Conservation (phyloP, 805 yeast genomes). For the Yamadazyma sp. region DNA sequence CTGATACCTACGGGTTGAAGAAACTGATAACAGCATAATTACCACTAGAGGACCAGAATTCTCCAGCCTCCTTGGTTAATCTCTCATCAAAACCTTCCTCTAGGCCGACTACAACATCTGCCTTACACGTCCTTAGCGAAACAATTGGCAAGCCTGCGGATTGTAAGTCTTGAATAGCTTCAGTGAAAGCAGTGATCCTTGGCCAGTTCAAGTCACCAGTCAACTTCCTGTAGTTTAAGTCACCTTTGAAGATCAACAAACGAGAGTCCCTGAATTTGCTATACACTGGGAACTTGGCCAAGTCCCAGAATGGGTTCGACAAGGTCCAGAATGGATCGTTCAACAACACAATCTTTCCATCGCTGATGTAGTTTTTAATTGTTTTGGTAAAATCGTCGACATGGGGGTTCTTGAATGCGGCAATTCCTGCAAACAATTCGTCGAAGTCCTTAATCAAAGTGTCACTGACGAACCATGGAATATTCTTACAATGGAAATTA, state of each 20-base stretch:
- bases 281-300: slow-evolving; percentile 67
- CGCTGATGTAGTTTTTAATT: slow-evolving; percentile 13
- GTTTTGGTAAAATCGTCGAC: slow-evolving; percentile 11
- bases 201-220: slow-evolving; percentile 92
- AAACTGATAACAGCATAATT: slow-evolving; percentile 81
- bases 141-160: slow-evolving; percentile 61
- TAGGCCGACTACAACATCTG: slow-evolving; percentile 91
- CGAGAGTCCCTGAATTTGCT: slow-evolving; percentile 60
- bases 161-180: slow-evolving; percentile 71
- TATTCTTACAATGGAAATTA: slow-evolving; percentile 80
- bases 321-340: slow-evolving; percentile 87
- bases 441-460: slow-evolving; percentile 82
- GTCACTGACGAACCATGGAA: slow-evolving; percentile 98
- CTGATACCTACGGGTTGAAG: slow-evolving; percentile 2
- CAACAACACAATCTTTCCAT: slow-evolving; percentile 24
- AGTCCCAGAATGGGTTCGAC: slow-evolving; percentile 70
- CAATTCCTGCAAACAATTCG: slow-evolving; percentile 55
- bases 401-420: slow-evolving; percentile 30
- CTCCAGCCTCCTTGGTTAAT: slow-evolving; percentile 60
- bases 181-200: slow-evolving; percentile 68
- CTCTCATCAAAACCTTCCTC: slow-evolving; percentile 69
- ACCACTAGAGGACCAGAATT: slow-evolving; percentile 85
- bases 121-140: slow-evolving; percentile 90
- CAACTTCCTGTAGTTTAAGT: slow-evolving; percentile 89
- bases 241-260: slow-evolving; percentile 88